These are phyloP conservation scores for Acrocalymma vagum DNA, from an alignment of 2,329 filamentous ascomycete species.

Conservation along the genomic window DNA sequence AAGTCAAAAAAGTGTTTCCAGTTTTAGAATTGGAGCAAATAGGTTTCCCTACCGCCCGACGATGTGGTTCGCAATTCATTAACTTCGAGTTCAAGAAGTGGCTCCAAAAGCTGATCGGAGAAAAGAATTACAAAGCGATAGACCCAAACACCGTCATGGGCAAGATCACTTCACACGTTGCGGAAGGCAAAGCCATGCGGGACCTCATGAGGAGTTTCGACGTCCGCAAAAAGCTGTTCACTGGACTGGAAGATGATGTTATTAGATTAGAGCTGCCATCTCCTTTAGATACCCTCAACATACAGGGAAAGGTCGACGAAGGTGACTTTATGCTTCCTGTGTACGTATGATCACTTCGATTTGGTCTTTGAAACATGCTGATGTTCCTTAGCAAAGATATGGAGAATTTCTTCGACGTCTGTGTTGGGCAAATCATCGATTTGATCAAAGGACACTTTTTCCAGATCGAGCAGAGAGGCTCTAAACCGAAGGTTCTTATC, in stretches of 20 bases:
- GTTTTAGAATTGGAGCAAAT: conserved; percentile 21
- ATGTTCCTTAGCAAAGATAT: conserved; percentile 22
- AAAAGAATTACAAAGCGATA: conserved; percentile 22
- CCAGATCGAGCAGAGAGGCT: conserved; percentile 18
- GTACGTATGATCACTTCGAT: conserved; percentile 5
- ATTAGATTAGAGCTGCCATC: conserved; percentile 28
- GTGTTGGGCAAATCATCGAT: conserved; percentile 23
- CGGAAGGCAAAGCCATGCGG: conserved; percentile 27
- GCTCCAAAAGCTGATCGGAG: conserved; percentile 26
- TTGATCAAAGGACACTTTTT: conserved; percentile 28
- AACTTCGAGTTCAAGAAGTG: conserved; percentile 32
- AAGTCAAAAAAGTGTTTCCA: conserved; percentile 21
- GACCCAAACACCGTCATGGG: conserved; percentile 22
- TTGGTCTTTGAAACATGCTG: background rate
- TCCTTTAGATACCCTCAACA: conserved; percentile 20
- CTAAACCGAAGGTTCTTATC: conserved; percentile 19
- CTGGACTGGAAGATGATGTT: conserved; percentile 8
- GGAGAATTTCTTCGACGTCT: conserved; percentile 31
- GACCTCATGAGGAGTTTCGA: conserved; percentile 29
- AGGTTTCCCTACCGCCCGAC: conserved; percentile 17
- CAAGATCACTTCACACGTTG: conserved; percentile 24
- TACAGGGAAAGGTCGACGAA: conserved; percentile 19
- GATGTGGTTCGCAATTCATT: conserved; percentile 36
- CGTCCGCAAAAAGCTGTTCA: conserved; percentile 23
- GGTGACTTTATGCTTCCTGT: conserved; percentile 25